Percentiles rank a stretch among this genome's conserved stretches.
These are phyloP conservation scores for Millerago galiae DNA, from an alignment of 805 yeast genomes.

Conservation along the genomic window DNA sequence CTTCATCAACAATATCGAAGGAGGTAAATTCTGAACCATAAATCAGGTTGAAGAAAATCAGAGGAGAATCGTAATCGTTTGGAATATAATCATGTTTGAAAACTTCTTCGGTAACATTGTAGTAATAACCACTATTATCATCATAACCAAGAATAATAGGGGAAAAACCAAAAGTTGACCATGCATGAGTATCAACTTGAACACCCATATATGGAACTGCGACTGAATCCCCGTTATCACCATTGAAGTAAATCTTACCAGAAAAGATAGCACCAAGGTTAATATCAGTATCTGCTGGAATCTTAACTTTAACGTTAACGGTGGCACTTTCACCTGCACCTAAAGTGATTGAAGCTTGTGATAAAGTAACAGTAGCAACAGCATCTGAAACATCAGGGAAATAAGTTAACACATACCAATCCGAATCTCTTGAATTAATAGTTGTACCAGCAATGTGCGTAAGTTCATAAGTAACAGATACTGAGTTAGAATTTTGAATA, in stretches of 20 bases:
- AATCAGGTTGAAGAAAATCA: slow-evolving; percentile 4
- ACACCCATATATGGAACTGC: slow-evolving; percentile 17
- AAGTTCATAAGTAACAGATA: slow-evolving; percentile 8
- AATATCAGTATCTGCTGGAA: slow-evolving; percentile 2
- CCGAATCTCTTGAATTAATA: slow-evolving; percentile 3
- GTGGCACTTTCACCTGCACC: slow-evolving; percentile 11
- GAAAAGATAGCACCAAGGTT: slow-evolving; percentile 6
- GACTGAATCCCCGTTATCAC: slow-evolving; percentile 12
- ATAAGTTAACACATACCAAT: neutral
- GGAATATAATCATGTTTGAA: slow-evolving; percentile 1
- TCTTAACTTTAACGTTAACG: slow-evolving; percentile 5
- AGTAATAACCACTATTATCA: neutral
- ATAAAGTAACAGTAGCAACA: slow-evolving; percentile 6
- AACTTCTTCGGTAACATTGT: slow-evolving; percentile 5
- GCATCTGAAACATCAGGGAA: slow-evolving; percentile 6
- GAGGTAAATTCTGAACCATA: slow-evolving; percentile 11
- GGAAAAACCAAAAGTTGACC: slow-evolving; percentile 5
- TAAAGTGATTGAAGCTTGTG: slow-evolving; percentile 3
- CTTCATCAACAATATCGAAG: slow-evolving; percentile 11
- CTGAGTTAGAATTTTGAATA: slow-evolving; percentile 6
- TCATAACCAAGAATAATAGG: slow-evolving; percentile 8
- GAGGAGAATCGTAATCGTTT: slow-evolving; percentile 2
- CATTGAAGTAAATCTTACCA: slow-evolving; percentile 11
- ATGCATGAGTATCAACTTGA: slow-evolving; percentile 6
- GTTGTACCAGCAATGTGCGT: slow-evolving; percentile 7